phyloP scores from a whole-genome alignment of 2,329 filamentous ascomycete genomes.

The Aspergillus terreus region DNA sequence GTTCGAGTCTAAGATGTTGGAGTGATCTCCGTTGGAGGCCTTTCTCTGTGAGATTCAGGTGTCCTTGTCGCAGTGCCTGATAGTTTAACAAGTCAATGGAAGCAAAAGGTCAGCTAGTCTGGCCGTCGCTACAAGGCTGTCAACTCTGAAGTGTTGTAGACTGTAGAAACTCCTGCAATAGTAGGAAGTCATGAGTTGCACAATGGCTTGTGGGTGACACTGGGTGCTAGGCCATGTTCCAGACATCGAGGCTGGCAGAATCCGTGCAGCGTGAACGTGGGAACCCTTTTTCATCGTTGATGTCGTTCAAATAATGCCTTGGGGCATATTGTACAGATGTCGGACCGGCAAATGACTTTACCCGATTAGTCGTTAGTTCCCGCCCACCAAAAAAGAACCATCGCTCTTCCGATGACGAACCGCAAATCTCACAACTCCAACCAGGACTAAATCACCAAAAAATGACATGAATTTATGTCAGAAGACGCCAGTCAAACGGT shows the following conservation, averaged over 20 bases:
- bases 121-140: background rate
- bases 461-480: background rate
- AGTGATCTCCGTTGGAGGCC: constrained; percentile 18
- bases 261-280: too few species aligned
- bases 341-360: too few species aligned
- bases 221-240: too few species aligned
- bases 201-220: too few species aligned
- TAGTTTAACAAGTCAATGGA: background rate
- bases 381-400: too few species aligned
- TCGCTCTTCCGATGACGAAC: too few species aligned
- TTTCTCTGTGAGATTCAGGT: constrained; percentile 17
- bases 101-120: background rate
- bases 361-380: too few species aligned
- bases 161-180: background rate
- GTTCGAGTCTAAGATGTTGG: constrained; percentile 24
- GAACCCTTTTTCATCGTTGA: too few species aligned
- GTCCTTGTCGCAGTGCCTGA: constrained; percentile 4
- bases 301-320: too few species aligned
- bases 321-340: too few species aligned
- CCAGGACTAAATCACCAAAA: background rate
- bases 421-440: background rate
- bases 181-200: background rate
- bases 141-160: background rate
- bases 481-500: too few species aligned
- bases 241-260: too few species aligned